These are phyloP conservation scores for Aegilops tauschii DNA, from an alignment of 176 grass and related monocot species.

Conservation along the genomic window DNA sequence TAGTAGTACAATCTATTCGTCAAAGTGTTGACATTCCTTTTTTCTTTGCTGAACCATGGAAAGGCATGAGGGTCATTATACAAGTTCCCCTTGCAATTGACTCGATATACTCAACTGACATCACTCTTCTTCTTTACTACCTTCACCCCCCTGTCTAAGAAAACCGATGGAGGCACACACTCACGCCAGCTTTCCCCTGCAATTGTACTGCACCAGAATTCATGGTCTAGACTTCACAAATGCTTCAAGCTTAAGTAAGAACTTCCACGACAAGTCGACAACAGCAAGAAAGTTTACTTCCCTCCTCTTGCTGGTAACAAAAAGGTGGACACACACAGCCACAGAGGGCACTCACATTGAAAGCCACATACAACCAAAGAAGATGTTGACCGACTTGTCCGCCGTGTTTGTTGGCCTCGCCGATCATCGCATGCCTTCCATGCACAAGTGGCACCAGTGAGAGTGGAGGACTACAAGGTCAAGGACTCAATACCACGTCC, in stretches of 20 bases:
- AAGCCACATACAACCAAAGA: neutral
- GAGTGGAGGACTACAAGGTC: constrained; percentile 39
- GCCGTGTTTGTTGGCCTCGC: neutral
- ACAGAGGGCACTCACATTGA: neutral
- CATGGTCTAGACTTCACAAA: neutral
- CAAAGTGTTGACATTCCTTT: neutral
- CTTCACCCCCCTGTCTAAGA: constrained; percentile 12
- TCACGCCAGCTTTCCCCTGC: neutral
- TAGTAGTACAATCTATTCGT: neutral
- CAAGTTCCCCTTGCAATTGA: neutral
- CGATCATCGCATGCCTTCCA: constrained; percentile 49
- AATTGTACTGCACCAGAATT: neutral
- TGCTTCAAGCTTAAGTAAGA: constrained; percentile 31
- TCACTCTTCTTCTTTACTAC: constrained; percentile 43
- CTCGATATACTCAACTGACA: constrained; percentile 2
- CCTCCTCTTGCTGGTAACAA: constrained; percentile 31
- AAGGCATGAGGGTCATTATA: neutral
- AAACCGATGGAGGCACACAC: neutral
- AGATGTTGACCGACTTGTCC: neutral
- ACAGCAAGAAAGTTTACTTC: constrained; percentile 17
- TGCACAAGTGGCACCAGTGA: constrained; percentile 38
- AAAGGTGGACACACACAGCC: constrained; percentile 3
- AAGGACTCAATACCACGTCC: constrained; percentile 38
- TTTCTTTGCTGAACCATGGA: neutral
- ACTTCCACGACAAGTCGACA: constrained; percentile 2